Evolutionary conservation across 169 alveolate species (phyloP).

Genomic region (Plasmodium vivax): DNA sequence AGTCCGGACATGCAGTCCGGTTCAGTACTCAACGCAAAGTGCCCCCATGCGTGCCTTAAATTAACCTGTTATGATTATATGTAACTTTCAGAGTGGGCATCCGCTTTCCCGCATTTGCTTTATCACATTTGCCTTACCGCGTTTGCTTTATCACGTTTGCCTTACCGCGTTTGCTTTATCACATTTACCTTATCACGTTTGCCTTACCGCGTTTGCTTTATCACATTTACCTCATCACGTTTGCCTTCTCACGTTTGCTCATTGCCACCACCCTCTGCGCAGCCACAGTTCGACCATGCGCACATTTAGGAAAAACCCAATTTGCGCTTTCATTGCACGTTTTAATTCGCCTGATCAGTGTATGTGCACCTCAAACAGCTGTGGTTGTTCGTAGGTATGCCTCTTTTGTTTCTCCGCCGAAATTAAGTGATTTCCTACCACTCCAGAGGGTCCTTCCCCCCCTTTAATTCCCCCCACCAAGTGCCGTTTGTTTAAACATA

Average conservation of each 20-base stretch:
- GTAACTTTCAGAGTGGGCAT: neutral
- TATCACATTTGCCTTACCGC: too few relatives aligned
- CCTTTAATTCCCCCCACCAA: neutral
- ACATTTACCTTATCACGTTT: too few relatives aligned
- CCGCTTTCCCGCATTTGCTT: neutral
- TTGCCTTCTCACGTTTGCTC: neutral
- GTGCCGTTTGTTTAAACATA: neutral
- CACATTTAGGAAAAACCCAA: neutral
- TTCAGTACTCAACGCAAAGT: neutral
- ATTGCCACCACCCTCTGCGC: neutral
- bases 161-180: neutral
- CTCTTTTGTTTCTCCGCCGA: neutral
- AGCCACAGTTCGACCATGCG: neutral
- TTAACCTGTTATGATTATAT: neutral
- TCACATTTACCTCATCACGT: neutral
- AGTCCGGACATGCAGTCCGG: neutral
- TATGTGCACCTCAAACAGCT: neutral
- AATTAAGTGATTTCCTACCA: neutral
- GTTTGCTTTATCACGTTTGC: too few relatives aligned
- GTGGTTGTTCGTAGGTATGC: neutral
- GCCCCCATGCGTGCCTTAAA: neutral
- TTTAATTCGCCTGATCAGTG: neutral
- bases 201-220: too few relatives aligned
- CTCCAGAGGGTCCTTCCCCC: neutral
- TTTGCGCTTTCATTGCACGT: neutral